A percentile compares a stretch with the other conserved stretches of the same genome.
Evolutionary conservation across 1,284 basidiomycete genomes (phyloP).

Genomic region (Psilocybe mexicana): DNA sequence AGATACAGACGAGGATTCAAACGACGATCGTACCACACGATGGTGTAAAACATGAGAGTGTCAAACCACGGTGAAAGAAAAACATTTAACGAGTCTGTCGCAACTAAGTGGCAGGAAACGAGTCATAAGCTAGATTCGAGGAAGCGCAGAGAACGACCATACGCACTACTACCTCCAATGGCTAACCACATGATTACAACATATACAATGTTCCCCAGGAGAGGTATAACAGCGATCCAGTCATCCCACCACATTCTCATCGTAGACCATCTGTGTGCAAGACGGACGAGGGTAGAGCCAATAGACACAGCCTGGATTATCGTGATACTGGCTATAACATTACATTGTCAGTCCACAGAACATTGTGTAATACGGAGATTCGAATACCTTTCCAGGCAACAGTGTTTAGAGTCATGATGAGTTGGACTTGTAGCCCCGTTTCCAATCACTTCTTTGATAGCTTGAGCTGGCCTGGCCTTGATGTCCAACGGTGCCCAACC

Average conservation of each 20-base stretch:
- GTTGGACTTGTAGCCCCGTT: not conserved
- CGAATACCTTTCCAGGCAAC: constrained; percentile 1
- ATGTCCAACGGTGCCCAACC: not conserved
- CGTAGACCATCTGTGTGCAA: not conserved
- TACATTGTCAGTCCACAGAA: too few relatives aligned
- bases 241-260: constrained; percentile 11
- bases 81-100: not conserved
- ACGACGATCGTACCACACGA: constrained; percentile 1
- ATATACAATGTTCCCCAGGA: constrained; percentile 3
- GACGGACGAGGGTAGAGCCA: not conserved
- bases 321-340: not conserved
- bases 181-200: not conserved
- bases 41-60: constrained; percentile 2
- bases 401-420: not conserved
- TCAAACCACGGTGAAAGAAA: constrained; percentile 2
- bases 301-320: constrained; percentile 4
- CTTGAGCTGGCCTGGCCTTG: not conserved
- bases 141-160: not conserved
- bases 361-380: not conserved
- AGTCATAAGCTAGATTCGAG: not conserved
- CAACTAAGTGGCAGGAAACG: not conserved
- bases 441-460: not conserved
- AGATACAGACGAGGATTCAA: not conserved
- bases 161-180: not conserved
- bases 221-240: constrained; percentile 1